Evolutionary conservation across 768 basidiomycete species (phyloP), one percentile per base, ranked within the genome.

Genomic region (Lactarius tabidus): DNA sequence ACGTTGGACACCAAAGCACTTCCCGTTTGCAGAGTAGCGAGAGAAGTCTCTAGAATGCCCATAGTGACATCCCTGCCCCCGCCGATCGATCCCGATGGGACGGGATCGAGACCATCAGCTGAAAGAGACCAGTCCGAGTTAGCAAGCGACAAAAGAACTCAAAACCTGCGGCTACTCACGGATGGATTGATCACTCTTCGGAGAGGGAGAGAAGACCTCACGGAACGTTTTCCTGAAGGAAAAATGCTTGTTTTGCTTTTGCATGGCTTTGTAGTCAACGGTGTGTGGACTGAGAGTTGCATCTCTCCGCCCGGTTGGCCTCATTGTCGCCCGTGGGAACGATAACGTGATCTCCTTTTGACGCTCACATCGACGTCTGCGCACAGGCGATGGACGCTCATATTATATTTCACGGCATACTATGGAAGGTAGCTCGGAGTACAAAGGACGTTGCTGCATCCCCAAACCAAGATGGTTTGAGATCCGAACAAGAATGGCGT

Each of bases 401-500:
- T 33, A 33, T 8, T 33, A 8, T 33, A 33, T 33, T 8, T 33
- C 8, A 4, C 33, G 33, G 33, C 33, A 33, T 33, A 3, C 3
- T 33, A 33, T 8, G 33, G 33, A 33, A 33, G 33, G 3, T 8
- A 33, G 8, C 33, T 33, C n/a, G n/a, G n/a, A n/a, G n/a, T n/a
- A n/a, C n/a, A n/a, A n/a, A n/a, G n/a, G n/a, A n/a, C n/a, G n/a
- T n/a, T n/a, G n/a, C n/a, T n/a, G n/a, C n/a, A n/a, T n/a, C n/a
- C n/a, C n/a, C n/a, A n/a, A n/a, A n/a, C n/a, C n/a, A n/a, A n/a
- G n/a, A n/a, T n/a, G n/a, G n/a, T n/a, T n/a, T n/a, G n/a, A n/a
- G n/a, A n/a, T n/a, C n/a, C n/a, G n/a, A n/a, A n/a, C 53, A 89
- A 74, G 59, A 85, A 76, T 31, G 78, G 77, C 38, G 82, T 72